Evolutionary conservation across 768 basidiomycete genomes (phyloP).

Genomic region (Hypsizygus marmoreus): DNA sequence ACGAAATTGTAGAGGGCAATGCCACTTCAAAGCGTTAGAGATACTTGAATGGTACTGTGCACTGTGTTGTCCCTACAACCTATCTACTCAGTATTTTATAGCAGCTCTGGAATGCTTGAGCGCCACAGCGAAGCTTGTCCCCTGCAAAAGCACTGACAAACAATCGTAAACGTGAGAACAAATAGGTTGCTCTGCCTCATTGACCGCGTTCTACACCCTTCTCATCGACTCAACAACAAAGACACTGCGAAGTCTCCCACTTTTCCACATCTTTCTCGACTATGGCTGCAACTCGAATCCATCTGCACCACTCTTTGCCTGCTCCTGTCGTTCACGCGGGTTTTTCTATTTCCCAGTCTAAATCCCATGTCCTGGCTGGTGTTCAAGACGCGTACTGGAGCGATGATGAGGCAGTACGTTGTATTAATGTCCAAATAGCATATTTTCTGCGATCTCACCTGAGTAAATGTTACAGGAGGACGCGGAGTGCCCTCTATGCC

Average conservation of each 20-base stretch:
- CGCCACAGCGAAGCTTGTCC: too few species aligned
- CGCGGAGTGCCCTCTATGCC: conserved; percentile 95
- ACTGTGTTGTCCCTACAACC: too few species aligned
- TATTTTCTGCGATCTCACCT: conserved; percentile 13
- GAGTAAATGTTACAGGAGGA: conserved; percentile 67
- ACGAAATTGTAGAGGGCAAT: too few species aligned
- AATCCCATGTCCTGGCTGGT: conserved; percentile 84
- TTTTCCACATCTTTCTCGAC: not conserved
- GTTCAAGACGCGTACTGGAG: conserved; percentile 98
- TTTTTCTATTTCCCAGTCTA: conserved; percentile 73
- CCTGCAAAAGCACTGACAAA: conserved; percentile 18
- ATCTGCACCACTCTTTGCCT: conserved; percentile 65
- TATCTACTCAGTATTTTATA: too few species aligned
- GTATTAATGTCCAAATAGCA: conserved; percentile 11
- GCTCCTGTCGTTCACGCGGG: conserved; percentile 74
- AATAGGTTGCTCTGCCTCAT: conserved; percentile 18
- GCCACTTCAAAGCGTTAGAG: not conserved
- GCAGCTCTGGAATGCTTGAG: too few species aligned
- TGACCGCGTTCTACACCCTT: conserved; percentile 21
- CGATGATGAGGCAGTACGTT: conserved; percentile 81
- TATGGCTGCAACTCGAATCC: conserved; percentile 59
- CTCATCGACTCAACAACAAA: conserved; percentile 12
- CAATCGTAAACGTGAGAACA: conserved; percentile 27
- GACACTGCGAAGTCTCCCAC: not conserved
- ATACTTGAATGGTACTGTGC: too few species aligned